Evolutionary conservation across 2,329 filamentous ascomycete genomes (phyloP), one percentile per base, ranked within the genome.

Genomic region (Neophaeococcomyces mojaviensis): DNA sequence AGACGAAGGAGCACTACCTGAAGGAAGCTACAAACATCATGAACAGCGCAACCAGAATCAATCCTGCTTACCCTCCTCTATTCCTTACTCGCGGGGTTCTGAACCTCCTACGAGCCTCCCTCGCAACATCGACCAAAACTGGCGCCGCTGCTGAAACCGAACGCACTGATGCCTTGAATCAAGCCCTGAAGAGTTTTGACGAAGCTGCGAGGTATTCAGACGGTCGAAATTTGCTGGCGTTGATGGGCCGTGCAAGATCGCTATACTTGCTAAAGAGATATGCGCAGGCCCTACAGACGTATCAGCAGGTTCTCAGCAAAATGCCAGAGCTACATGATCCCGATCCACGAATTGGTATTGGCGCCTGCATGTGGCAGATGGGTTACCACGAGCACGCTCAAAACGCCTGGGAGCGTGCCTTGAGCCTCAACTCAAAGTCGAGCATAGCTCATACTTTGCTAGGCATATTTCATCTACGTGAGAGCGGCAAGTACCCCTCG

Each of bases 311-410:
- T 13, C 70, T 98, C 41, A 75, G 81, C 57, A 88, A 85, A 65
- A 88, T 89, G 71, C 92, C 92, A 2, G 81, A 87, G 55, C 74
- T 97, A 59, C 79, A 85, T 34, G 92, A 98, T 59, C 92, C 92
- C 0, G 92, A 98, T 64, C 94, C 92, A 55, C 80, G 94, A 57
- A 90, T 98, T 56, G 92, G 92, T 46, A 90, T 98, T 59, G 92
- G 92, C 37, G 92, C 88, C 66, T 98, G 92, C 70, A 84, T 96
- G 64, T 98, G 94, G 92, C 87, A 95, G 64, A 74, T 98, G 22
- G 89, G 89, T 9, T 88, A 87, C 71, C 96, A 94, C 64, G 87
- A 94, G 28, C 88, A 95, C 58, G 92, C 94, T 6, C 90, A 86
- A 61, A 71, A 74, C 39, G 90, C 92, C 10, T 98, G 92, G 92